Evolutionary conservation across 495 filamentous ascomycete genomes (phyloP), one percentile per base, ranked within the genome.

Genomic region (Penicillium ochrochloron): DNA sequence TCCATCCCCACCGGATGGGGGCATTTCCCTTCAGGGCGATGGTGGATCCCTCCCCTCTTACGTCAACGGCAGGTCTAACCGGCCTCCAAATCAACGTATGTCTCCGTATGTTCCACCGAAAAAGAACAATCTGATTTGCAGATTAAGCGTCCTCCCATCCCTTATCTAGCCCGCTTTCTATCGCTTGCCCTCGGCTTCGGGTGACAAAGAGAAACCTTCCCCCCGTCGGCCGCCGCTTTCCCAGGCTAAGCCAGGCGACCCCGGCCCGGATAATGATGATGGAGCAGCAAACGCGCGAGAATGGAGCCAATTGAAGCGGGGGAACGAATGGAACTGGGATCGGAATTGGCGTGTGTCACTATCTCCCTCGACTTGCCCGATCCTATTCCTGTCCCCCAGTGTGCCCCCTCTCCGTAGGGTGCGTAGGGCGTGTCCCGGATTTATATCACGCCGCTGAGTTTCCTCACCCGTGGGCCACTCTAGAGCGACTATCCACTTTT

Each of bases 131-230:
- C 51, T 34, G 51, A 54, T 54, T 54, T 54, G 51, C 51, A 54
- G 51, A 54, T 21, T 31, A 17, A 54, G 23, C 56, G 21, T 42
- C 34, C 6, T 35, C 37, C 33, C 9, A 39, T 23, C 10, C 44
- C 44, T 48, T 48, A 48, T 60, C 44, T 14, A 44, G 17, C 51
- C 71, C 71, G 71, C 71, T 74, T 74, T 67, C 42, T 67, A 37
- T 68, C 71, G 71, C 71, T 74, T 74, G 60, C 41, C 67, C 37
- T 64, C 71, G 71, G 71, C 54, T 59, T 59, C 64, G 54, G 25
- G 58, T 73, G 66, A 71, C 70, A 73, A 71, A 71, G 51, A 73
- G 59, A 73, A 66, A 67, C 8, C 25, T 60, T 29, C 15, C 48
- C 48, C 17, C 25, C 58, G 19, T 60, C 35, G 56, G 59, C 31